Base-by-base conservation (phyloP, 202 grass and related monocot species). In the Saccharum hybrid region DNA sequence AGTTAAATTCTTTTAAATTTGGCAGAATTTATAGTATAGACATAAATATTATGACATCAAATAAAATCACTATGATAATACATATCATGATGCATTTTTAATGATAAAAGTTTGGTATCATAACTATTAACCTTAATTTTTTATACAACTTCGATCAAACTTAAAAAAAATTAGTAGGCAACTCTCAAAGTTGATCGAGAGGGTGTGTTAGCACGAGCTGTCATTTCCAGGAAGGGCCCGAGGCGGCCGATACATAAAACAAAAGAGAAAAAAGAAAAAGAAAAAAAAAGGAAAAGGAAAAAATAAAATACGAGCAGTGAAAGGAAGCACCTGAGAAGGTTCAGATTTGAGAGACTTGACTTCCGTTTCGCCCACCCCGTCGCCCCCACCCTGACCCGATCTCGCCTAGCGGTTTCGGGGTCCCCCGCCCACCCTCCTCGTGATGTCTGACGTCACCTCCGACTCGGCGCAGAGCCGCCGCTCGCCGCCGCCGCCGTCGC, bases 401-500 rank as follows among this genome's bases (percentile, higher is more conserved):
- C 54, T 59, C 54, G 54, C 54, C 54, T 22, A 59, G 54, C 7
- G 54, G 7, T 57, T 9, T 7, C 54, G 19, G 54, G 5, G 37
- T 3, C 3, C 54, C 19, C 19, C 19, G 54, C 8, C 7, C 54
- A 10, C 54, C 19, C 54, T 59, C 7, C 54, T 30, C 21, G 38
- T 6, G 68, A 90, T 90, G 88, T 90, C 88, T 18, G 84, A 87
- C 6, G 84, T 83, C 49, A 88, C 81, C 56, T 23, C 56, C 13
- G 75, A 63, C 23, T 80, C 84, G 3, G 3, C 79, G 83, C 78
- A 49, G 78, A 15, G 26, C 23, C 88, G 68, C 33, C 84, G 80
- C 63, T 48, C 79, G 41, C 80, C 75, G 67, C 85, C 78, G 14
- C 78, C 74, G 16, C 79, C 78, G 12, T 86, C 88, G 4, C 84